These are phyloP conservation scores for Geum urbanum DNA, from an alignment of 306 rosid species.

Conservation along the genomic window DNA sequence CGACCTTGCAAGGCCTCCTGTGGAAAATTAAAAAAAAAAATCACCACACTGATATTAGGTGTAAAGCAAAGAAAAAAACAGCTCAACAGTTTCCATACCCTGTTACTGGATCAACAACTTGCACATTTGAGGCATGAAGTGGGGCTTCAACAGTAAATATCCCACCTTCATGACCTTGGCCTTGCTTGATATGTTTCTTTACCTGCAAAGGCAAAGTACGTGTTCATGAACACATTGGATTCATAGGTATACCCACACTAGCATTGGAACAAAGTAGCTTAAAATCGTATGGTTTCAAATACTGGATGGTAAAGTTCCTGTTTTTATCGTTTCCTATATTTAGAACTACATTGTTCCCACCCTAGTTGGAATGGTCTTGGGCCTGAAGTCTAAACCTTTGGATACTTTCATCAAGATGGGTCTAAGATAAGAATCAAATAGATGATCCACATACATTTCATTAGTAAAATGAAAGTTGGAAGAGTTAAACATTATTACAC, in stretches of 20 bases:
- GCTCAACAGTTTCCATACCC: slow-evolving; percentile 40
- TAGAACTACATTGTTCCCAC: not conserved
- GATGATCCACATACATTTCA: not conserved
- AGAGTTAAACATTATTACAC: not conserved
- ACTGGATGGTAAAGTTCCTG: not conserved
- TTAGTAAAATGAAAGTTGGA: not conserved
- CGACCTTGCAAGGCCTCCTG: slow-evolving; percentile 90
- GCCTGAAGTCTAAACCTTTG: not conserved
- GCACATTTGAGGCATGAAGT: slow-evolving; percentile 82
- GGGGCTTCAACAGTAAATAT: slow-evolving; percentile 94
- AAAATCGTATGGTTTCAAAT: not conserved
- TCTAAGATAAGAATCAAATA: not conserved
- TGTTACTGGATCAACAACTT: slow-evolving; percentile 76
- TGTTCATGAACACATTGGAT: not conserved
- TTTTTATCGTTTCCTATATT: not conserved
- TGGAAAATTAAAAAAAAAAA: slow-evolving; percentile 27
- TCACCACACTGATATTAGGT: not conserved
- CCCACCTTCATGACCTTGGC: slow-evolving; percentile 97
- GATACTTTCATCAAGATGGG: not conserved
- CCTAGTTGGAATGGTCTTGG: not conserved
- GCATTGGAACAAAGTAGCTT: not conserved
- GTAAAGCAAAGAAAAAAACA: not conserved
- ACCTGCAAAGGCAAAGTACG: slow-evolving; percentile 38
- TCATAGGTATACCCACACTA: not conserved
- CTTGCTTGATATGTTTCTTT: slow-evolving; percentile 92